phyloP scores from a whole-genome alignment of 2,329 filamentous ascomycete species.

The Colletotrichum simmondsii region DNA sequence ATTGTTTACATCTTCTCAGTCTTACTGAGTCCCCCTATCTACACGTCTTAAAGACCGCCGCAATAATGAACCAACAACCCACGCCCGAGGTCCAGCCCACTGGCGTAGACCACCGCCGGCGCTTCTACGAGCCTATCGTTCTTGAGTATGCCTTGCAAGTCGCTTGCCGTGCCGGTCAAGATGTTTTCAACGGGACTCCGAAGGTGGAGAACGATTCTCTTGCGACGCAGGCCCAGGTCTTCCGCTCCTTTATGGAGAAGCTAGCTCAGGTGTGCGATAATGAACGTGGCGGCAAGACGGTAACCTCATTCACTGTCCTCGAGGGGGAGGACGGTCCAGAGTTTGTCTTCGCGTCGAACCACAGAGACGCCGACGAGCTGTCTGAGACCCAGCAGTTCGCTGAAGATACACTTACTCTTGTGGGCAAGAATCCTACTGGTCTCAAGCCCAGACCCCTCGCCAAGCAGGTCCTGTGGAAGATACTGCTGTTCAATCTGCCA shows the following conservation, averaged over 20 bases:
- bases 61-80: neutral
- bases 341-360: conserved; percentile 46
- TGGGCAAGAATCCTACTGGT: neutral
- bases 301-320: conserved; percentile 44
- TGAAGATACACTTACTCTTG: neutral
- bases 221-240: conserved; percentile 36
- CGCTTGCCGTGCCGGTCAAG: conserved; percentile 11
- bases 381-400: neutral
- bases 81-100: neutral
- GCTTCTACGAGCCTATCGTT: conserved; percentile 44
- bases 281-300: conserved; percentile 40
- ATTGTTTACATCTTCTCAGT: neutral
- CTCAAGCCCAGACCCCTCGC: neutral
- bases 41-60: neutral
- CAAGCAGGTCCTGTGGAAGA: conserved; percentile 4
- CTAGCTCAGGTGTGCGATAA: conserved; percentile 45
- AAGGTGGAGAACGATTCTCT: conserved; percentile 22
- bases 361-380: conserved; percentile 4
- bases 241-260: conserved; percentile 42
- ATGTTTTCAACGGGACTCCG: neutral
- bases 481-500: conserved; percentile 15
- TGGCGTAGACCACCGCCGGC: conserved; percentile 21
- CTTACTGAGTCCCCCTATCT: neutral
- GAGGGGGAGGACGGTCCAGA: conserved; percentile 39
- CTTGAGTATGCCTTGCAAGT: conserved; percentile 40